Conservation (phyloP, 108 stramenopile species). For the Skeletonema marinoi region DNA sequence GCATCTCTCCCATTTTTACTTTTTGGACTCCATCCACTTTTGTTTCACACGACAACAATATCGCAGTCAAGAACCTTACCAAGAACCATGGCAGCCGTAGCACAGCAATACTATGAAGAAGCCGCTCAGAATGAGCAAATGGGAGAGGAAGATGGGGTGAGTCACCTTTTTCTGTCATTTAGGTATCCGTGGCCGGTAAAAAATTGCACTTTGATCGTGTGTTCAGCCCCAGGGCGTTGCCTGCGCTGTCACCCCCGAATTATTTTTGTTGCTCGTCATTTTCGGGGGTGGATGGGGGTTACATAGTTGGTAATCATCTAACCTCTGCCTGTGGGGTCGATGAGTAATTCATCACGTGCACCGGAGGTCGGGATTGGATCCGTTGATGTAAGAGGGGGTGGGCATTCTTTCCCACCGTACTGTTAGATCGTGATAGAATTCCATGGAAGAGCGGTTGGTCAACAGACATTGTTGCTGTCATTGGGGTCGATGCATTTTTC, state of each 20-base stretch:
- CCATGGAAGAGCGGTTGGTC: neutral
- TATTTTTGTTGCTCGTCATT: slow-evolving; percentile 5
- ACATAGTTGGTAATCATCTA: neutral
- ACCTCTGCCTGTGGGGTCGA: neutral
- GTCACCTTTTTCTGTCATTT: slow-evolving; percentile 10
- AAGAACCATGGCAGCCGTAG: slow-evolving; percentile 46
- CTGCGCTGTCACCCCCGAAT: neutral
- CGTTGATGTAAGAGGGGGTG: neutral
- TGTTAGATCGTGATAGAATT: neutral
- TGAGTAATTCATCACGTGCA: neutral
- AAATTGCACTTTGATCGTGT: neutral
- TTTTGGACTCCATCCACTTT: neutral
- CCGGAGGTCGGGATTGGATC: neutral
- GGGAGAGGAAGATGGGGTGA: slow-evolving; percentile 52
- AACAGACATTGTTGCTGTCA: neutral
- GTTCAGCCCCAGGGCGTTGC: neutral
- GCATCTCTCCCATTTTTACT: no score
- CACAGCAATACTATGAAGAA: slow-evolving; percentile 49
- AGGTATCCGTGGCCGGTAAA: neutral
- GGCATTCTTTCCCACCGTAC: neutral
- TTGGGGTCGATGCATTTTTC: neutral
- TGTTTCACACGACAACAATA: neutral
- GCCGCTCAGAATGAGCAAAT: slow-evolving; percentile 42
- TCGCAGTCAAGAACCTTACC: neutral
- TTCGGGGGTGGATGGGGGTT: neutral